Base-by-base conservation (phyloP, 768 basidiomycete species). In the Amanita rubescens region DNA sequence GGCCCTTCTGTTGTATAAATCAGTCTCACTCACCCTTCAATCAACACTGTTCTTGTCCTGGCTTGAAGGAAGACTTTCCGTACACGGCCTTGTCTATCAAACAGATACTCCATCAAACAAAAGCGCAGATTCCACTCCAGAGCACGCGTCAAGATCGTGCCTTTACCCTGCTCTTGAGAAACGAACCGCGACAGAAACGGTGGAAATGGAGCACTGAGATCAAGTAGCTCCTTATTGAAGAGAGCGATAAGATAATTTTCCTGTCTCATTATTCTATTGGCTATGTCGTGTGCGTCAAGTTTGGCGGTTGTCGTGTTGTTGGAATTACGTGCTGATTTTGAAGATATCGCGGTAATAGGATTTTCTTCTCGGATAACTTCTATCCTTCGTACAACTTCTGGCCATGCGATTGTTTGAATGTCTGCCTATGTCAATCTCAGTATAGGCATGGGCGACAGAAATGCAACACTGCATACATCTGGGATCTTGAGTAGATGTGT, bases 211-310 rank as follows among this genome's bases (percentile, higher is more conserved):
- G 93, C 79, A 8, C 84, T 82, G 19, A 98, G 75, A 69, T 99
- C 90, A 49, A 99, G 75, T 4, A 98, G 69, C 58, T 96, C 93
- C 66, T 97, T 98, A 72, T 98, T 99, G 69, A 99, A 96, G 17
- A 99, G 69, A 0, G 96, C 94, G 55, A 98, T 96, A 48, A 99
- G 78, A 65, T 98, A 99, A 69, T 99, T 99, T 65, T 98, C 96
- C 66, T 97, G 92, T 30, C 96, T 81, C 82, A 99, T 80, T 62
- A 99, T 97, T 49, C 96, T 87, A 65, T 97, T 98, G 3, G 95
- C 95, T 50, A 98, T 84, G 68, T 98, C 95, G 65, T 99, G 96
- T 2, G 95, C 96, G 60, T 99, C 96, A 6, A 99, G 81, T 65
- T 90, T 90, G 44, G 92, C 90, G 1, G 82, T 85, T 9, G 84